Percentiles rank a stretch among this genome's conserved stretches.
Conservation (phyloP, 345 rosid species). For the Clarkia xantiana region DNA sequence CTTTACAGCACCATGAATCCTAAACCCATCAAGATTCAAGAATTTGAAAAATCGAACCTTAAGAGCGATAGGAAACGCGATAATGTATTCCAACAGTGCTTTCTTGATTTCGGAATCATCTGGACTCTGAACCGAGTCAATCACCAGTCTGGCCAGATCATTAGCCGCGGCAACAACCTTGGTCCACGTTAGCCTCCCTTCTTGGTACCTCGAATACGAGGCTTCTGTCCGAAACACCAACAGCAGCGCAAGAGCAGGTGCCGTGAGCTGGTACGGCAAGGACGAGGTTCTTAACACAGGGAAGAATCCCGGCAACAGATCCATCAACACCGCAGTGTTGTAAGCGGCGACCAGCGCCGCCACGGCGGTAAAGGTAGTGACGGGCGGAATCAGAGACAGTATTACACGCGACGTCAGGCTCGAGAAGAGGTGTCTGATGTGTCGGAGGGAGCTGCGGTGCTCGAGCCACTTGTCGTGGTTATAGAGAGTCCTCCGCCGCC, state of each 20-base stretch:
- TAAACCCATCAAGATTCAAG: background rate
- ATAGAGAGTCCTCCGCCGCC: conserved; percentile 53
- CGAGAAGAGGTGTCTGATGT: conserved; percentile 61
- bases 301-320: conserved; percentile 47
- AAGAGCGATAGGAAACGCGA: conserved; percentile 78
- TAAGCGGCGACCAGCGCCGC: conserved; percentile 49
- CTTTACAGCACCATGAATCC: too few relatives aligned
- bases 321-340: conserved; percentile 51
- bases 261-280: conserved; percentile 77
- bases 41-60: conserved; percentile 35
- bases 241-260: conserved; percentile 83
- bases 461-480: conserved; percentile 68
- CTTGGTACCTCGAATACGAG: conserved; percentile 76
- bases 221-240: conserved; percentile 90
- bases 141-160: conserved; percentile 59
- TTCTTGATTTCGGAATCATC: conserved; percentile 31
- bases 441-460: conserved; percentile 83
- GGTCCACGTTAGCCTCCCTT: conserved; percentile 78
- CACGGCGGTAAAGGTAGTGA: conserved; percentile 51
- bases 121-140: conserved; percentile 30
- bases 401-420: conserved; percentile 70
- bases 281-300: conserved; percentile 67
- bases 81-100: conserved; percentile 48
- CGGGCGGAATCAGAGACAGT: conserved; percentile 80
- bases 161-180: conserved; percentile 50